A percentile compares a stretch with the other conserved stretches of the same genome.
phyloP scores from a whole-genome alignment of 805 yeast species.

The Wickerhamomyces silvicola region DNA sequence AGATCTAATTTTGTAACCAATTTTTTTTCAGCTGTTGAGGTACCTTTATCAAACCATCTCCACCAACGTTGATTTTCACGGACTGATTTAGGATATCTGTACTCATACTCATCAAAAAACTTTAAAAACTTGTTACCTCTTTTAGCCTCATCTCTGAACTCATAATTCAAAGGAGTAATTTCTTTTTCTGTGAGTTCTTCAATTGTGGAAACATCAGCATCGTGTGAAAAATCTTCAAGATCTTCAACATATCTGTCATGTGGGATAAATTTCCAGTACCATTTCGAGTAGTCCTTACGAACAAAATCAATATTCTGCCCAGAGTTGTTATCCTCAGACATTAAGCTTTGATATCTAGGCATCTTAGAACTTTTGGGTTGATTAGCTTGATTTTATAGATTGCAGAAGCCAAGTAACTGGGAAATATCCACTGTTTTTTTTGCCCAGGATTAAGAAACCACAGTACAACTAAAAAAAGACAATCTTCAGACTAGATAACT shows the following conservation, averaged over 20 bases:
- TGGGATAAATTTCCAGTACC: slow-evolving; percentile 7
- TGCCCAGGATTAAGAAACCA: too few species aligned
- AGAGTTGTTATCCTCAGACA: slow-evolving; percentile 1
- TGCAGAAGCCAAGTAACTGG: too few species aligned
- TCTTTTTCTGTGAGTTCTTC: too few species aligned
- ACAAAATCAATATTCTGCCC: background rate
- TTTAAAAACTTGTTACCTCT: slow-evolving; percentile 40
- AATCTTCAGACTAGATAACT: too few species aligned
- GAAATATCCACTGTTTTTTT: too few species aligned
- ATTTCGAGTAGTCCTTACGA: slow-evolving; percentile 2
- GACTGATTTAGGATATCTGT: slow-evolving; percentile 33
- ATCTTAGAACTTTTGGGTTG: too few species aligned
- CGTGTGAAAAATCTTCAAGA: too few species aligned
- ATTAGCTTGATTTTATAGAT: too few species aligned
- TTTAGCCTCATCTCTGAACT: slow-evolving; percentile 31
- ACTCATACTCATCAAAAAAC: slow-evolving; percentile 51
- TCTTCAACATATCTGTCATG: slow-evolving; percentile 5
- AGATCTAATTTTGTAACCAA: slow-evolving; percentile 43
- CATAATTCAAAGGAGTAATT: too few species aligned
- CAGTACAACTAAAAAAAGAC: too few species aligned
- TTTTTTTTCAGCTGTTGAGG: slow-evolving; percentile 36
- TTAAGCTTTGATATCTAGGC: too few species aligned
- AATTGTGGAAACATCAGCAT: too few species aligned
- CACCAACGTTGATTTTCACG: slow-evolving; percentile 38
- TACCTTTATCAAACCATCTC: slow-evolving; percentile 46